Evolutionary conservation across 164 flowering plant genomes (phyloP).

Genomic region (Tetrastigma voinierianum): DNA sequence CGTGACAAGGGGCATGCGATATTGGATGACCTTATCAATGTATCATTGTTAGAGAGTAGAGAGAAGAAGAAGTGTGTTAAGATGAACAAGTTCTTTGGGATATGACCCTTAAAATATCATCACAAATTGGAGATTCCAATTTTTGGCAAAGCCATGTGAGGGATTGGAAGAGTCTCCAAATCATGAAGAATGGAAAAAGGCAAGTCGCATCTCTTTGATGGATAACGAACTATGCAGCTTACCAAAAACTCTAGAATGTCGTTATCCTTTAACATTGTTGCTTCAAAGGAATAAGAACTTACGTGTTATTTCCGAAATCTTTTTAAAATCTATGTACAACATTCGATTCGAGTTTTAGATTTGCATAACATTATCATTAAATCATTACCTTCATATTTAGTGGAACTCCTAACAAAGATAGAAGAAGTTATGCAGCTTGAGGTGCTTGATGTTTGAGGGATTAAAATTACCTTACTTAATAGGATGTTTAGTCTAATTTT

Average conservation of each 20-base stretch:
- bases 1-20: no score
- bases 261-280: conserved; percentile 3
- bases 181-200: conserved; percentile 8
- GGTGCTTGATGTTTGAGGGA: no score
- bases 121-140: neutral
- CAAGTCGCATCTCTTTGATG: neutral
- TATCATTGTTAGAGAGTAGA: neutral
- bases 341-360: conserved; percentile 13
- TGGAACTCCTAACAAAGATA: no score
- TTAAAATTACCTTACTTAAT: no score
- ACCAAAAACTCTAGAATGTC: neutral
- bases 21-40: conserved; percentile 1
- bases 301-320: conserved; percentile 2
- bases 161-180: neutral
- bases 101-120: neutral
- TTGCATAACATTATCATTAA: neutral
- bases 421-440: no score
- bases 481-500: no score
- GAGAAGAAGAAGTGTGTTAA: neutral
- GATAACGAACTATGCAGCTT: neutral
- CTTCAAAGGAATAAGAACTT: conserved; percentile 3
- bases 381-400: no score
- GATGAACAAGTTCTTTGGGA: no score
- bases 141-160: neutral
- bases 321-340: conserved; percentile 12